Evolutionary conservation across 2,329 filamentous ascomycete species (phyloP), one percentile per base, ranked within the genome.

Genomic region (Exophiala sp.): DNA sequence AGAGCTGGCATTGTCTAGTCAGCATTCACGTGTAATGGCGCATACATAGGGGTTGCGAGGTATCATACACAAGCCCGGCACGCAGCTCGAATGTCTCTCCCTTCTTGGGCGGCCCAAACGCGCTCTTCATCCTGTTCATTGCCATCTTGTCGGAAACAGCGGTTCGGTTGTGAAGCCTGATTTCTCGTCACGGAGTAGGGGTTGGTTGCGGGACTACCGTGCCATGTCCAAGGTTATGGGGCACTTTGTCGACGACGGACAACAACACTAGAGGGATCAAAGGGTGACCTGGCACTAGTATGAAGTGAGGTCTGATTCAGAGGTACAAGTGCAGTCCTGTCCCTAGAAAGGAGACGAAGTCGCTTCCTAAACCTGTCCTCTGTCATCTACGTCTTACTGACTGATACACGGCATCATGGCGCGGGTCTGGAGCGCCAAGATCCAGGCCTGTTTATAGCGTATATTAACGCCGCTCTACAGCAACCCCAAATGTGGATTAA

Each of bases 81-180:
- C 93, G 85, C 71, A 98, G 75, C 77, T 98, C 93, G 68, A 95
- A 97, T 13, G 93, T 98, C 74, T 98, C 93, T 69, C 93, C 93
- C 76, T 98, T 98, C 65, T 85, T 83, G 63, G 93, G 93, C 68
- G 83, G 84, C 68, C 88, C 85, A 70, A 98, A 95, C 64, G 91
- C 93, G 71, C 86, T 90, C 68, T 86, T 83, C 70, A 98, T 93
- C 70, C 91, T 86, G 74, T 93, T 97, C 69, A 97, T 91, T 66
- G 93, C 91, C 88, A 95, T 95, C 63, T 49, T 59, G 60, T 43
- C 51, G 46, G 46, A 16, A 19, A 29, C 16, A 14, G 34, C 29
- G 34, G 18, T n/a, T 7, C 21, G n/a, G 38, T 35, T 11, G 46
- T 32, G 32, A 35, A 21, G 40, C 24, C 30, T 32, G 35, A 24